Percentiles rank a stretch among this genome's conserved stretches.
phyloP scores from a whole-genome alignment of 208 protist genomes.

The Phytomonas sp. region DNA sequence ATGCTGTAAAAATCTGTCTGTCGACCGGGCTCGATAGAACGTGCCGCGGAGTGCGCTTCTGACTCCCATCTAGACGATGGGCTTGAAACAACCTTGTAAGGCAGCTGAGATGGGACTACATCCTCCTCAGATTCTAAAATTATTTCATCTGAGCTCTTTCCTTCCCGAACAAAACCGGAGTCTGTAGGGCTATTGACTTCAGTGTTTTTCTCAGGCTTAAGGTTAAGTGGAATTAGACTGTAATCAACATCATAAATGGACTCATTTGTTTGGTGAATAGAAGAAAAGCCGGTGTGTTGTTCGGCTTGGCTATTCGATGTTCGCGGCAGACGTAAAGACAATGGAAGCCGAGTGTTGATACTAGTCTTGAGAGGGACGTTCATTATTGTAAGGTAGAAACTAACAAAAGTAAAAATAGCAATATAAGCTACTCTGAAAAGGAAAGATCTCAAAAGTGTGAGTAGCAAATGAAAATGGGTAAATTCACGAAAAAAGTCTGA shows the following conservation, averaged over 20 bases:
- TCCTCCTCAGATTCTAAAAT: neutral
- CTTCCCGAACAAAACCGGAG: neutral
- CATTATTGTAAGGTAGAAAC: conserved; percentile 4
- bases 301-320: conserved; percentile 15
- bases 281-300: conserved; percentile 11
- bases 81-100: conserved; percentile 6
- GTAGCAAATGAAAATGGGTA: neutral
- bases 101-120: neutral
- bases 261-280: conserved; percentile 45
- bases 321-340: conserved; percentile 35
- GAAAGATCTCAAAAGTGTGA: neutral
- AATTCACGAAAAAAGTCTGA: neutral
- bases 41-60: conserved; percentile 35
- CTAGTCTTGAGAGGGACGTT: conserved; percentile 59
- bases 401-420: conserved; percentile 3
- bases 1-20: conserved; percentile 58
- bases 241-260: conserved; percentile 72
- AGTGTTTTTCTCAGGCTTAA: neutral
- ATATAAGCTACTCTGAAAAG: neutral
- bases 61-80: conserved; percentile 49
- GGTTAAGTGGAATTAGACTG: neutral
- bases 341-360: conserved; percentile 58
- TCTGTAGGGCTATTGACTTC: neutral
- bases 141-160: neutral
- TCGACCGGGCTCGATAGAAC: conserved; percentile 35